phyloP scores from a whole-genome alignment of 371 early-diverging fungal species.

The Syncephalastrum racemosum region DNA sequence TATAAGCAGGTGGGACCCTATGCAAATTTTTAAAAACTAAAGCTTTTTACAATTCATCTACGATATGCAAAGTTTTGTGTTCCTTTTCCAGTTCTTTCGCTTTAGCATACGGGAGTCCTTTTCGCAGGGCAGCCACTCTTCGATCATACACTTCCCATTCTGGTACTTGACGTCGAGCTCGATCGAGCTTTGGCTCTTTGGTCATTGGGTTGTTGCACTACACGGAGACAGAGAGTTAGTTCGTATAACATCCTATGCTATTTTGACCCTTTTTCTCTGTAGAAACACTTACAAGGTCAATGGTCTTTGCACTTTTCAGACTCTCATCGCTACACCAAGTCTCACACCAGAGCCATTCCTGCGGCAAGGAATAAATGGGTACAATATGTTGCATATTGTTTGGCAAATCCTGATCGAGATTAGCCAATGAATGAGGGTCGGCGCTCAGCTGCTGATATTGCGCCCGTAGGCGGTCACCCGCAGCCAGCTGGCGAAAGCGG shows the following conservation, averaged over 20 bases:
- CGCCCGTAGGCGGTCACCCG: conserved; percentile 90
- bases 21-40: too few species aligned
- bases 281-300: conserved; percentile 76
- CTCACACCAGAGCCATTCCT: conserved; percentile 97
- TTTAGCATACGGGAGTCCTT: conserved; percentile 4
- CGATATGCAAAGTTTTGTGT: conserved; percentile 1
- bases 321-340: conserved; percentile 95
- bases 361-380: conserved; percentile 89
- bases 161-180: conserved; percentile 88
- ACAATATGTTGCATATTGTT: conserved; percentile 93
- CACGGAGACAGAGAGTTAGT: neutral
- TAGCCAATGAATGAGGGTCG: conserved; percentile 89
- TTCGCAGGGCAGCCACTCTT: conserved; percentile 55
- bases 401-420: conserved; percentile 96
- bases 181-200: conserved; percentile 94
- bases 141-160: conserved; percentile 88
- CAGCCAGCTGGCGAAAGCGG: conserved; percentile 89
- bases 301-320: conserved; percentile 86
- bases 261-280: conserved; percentile 7
- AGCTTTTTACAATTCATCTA: conserved; percentile 6
- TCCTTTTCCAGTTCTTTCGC: neutral
- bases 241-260: neutral
- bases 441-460: conserved; percentile 90
- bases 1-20: too few species aligned
- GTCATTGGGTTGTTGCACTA: conserved; percentile 97